phyloP scores from a whole-genome alignment of 73 alveolate genomes.

The Tetrahymena elliotti region DNA sequence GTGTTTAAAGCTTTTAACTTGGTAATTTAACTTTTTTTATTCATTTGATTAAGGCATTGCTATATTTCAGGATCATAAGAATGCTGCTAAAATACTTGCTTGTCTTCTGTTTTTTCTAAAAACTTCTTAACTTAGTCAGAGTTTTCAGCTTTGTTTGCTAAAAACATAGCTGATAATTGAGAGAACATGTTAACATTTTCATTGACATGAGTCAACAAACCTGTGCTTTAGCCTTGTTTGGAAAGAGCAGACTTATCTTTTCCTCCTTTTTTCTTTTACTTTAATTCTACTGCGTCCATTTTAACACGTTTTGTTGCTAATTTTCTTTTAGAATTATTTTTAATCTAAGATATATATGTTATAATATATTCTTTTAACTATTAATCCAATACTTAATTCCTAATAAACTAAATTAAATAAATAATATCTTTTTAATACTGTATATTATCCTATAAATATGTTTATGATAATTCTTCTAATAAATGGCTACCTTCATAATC shows the following conservation, averaged over 20 bases:
- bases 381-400: neutral
- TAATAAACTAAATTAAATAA: neutral
- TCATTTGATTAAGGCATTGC: neutral
- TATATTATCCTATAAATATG: neutral
- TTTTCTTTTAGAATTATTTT: neutral
- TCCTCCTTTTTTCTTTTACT: neutral
- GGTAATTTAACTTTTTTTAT: neutral
- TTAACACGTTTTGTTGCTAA: neutral
- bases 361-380: neutral
- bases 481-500: neutral
- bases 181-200: neutral
- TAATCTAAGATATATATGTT: neutral
- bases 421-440: neutral
- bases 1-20: neutral
- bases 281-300: conserved; percentile 1
- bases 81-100: neutral
- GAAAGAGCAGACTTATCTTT: neutral
- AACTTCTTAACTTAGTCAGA: neutral
- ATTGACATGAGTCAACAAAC: neutral
- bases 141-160: neutral
- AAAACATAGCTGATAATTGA: neutral
- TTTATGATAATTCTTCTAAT: neutral
- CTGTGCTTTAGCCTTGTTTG: neutral
- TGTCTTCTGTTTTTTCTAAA: neutral
- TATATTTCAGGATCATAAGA: neutral